Evolutionary conservation across 2,329 filamentous ascomycete genomes (phyloP), one percentile per base, ranked within the genome.

Genomic region (Phyllosticta citrichinensis): DNA sequence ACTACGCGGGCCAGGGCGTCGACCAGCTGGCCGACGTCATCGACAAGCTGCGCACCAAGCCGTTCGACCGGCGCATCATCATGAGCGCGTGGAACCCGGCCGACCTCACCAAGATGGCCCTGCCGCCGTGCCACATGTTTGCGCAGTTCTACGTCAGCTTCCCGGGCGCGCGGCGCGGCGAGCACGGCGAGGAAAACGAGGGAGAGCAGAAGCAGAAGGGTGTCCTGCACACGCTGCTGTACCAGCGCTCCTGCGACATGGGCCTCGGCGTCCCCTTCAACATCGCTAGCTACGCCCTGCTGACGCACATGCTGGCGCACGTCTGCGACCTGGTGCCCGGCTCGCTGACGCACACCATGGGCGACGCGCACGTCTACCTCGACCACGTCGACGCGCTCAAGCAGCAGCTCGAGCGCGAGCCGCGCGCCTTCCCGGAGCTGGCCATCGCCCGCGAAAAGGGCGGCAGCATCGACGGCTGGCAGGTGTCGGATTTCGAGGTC

Each of bases 251-350:
- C 5, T 97, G 92, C 76, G 94, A 99, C 73, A 97, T 97, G 90
- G 94, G 94, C 0, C 85, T 99, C 0, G 94, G 92, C 8, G 91
- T 97, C 22, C 94, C 94, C 0, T 99, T 99, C 79, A 99, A 99
- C 73, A 97, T 99, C 68, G 94, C 93, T 0, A 89, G 85, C 65
- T 99, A 99, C 76, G 91, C 94, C 35, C 79, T 99, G 61, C 79
- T 99, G 51, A 97, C 92, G 52, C 92, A 97, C 74, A 97, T 99
- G 88, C 78, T 99, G 55, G 93, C 94, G 0, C 87, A 92, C 71
- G 91, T 88, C 11, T 91, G 88, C 70, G 87, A 92, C 66, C 75
- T 99, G 60, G 83, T 89, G 0, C 91, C 94, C 0, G 94, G 93
- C 0, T 93, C 84, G 57, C 81, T 99, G 64, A 94, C 91, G 50